These are phyloP conservation scores for Cytauxzoon felis DNA, from an alignment of 169 alveolate genomes.

Conservation along the genomic window DNA sequence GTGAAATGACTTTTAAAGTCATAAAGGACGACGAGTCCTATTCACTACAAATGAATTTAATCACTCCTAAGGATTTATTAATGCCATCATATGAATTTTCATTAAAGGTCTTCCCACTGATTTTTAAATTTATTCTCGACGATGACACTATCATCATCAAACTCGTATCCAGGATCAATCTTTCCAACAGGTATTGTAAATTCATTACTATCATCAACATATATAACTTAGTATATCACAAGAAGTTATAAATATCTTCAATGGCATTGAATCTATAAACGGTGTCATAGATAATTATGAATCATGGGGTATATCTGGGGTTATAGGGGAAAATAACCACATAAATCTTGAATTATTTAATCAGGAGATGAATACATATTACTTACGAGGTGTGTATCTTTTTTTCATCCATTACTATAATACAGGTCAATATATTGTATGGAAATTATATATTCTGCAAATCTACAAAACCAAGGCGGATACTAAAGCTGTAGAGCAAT, in stretches of 20 bases:
- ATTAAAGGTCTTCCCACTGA: constrained; percentile 17
- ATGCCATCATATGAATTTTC: constrained; percentile 34
- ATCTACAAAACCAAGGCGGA: constrained; percentile 24
- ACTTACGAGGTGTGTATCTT: background rate
- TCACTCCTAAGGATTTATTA: constrained; percentile 41
- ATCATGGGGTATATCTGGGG: background rate
- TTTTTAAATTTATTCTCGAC: background rate
- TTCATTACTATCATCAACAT: background rate
- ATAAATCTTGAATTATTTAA: no score
- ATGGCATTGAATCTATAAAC: constrained; percentile 4
- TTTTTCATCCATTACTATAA: background rate
- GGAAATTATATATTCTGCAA: constrained; percentile 20
- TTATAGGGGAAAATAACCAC: no score
- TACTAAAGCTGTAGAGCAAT: background rate
- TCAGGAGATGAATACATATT: background rate
- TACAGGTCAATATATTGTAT: constrained; percentile 17
- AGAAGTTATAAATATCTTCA: constrained; percentile 8
- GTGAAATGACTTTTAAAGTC: constrained; percentile 38
- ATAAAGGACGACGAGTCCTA: constrained; percentile 43
- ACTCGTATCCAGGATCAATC: no score
- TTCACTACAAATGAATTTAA: constrained; percentile 17
- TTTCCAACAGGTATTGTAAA: background rate
- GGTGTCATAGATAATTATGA: background rate
- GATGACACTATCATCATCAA: background rate
- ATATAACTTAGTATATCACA: background rate